Base-by-base conservation (phyloP, 805 yeast genomes). In the Lachancea dasiensis region DNA sequence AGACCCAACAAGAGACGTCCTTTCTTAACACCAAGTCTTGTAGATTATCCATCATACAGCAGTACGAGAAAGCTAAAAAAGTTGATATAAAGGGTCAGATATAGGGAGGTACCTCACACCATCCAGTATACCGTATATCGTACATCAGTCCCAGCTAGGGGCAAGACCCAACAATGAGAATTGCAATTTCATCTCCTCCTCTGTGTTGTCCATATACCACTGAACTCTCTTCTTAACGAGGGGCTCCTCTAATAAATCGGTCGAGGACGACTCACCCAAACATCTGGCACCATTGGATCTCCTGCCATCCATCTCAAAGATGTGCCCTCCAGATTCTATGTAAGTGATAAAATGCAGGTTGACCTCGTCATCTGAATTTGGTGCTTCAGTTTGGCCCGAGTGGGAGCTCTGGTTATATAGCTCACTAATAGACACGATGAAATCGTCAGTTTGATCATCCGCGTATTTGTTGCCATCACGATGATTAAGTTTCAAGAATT, bases 1-100 rank as follows among this genome's bases (percentile, higher is more conserved):
- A 34, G 6, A 51, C 48, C n/a, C 32, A 47, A 16, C 45, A 41
- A 15, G 58, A 56, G 5, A 65, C 59, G 23, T 55, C 48, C 31
- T 58, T 52, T 35, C 50, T 65, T 35, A 67, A 64, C 41, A 52
- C 67, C 9, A 56, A 42, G 29, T 43, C 52, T 2, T 56, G 72
- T 40, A 54, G 63, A 41, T 11, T 62, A 0, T 52, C 53, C 0
- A 58, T 77, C 3, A 56, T 63, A 44, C 57, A 43, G 44, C 64
- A 52, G 33, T 67, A 60, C 47, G 60, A 58, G 44, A 60, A 48
- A 33, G 64, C 70, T 48, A 73, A 65, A 43, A 80, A 70, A 52
- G 78, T 89, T 10, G 97, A 89, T 54, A 87, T 90, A 45, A 89
- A 89, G 65, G 97, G 97, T 1, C 97, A 89, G 61, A 69, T 78